Base-by-base conservation (phyloP, 108 stramenopile species). In the Nannochloropsis granulata region DNA sequence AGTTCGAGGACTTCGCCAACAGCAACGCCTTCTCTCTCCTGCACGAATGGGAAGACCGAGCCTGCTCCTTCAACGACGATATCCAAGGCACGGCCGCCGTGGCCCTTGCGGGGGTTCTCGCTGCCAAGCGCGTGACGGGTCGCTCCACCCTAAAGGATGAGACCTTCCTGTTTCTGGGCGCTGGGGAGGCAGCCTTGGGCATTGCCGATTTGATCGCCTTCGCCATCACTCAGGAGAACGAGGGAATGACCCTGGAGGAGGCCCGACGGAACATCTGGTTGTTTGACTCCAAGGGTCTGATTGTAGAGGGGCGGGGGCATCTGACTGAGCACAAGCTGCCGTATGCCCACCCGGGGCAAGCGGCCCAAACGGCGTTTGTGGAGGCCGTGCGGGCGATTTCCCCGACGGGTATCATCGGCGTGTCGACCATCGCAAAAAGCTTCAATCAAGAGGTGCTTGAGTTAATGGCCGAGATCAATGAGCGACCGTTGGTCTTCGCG, bases 1-100 rank as follows among this genome's bases (percentile, higher is more conserved):
- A 99, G 88, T 99, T 99, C 93, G 99, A 99, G 91, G 99, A 99
- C 93, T 99, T 99, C 83, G 92, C 90, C 23, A 93, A 93, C 84
- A 46, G 81, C 81, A 92, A 92, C 84, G 94, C 94, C 25, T 91
- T 91, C 78, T 91, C 85, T 23, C 91, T 99, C 42, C 91, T 99
- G 85, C 94, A 99, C 82, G 91, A 93, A 42, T 98, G 96, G 92
- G 92, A 96, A 26, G 81, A 95, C 79, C 84, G 93, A 24, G 92
- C 93, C 78, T 85, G 95, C 25, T 97, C 95, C 90, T 99, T 99
- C 91, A 99, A 99, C 90, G 98, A 99, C 89, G 98, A 99, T 86
- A 99, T 99, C 83, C 98, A 99, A 86, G 98, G 90, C 43, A 90
- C 90, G 8, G 89, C 90, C 42, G 85, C 89, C 23, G 90, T 90